Percentiles rank a stretch among this genome's conserved stretches.
Conservation (phyloP, 2,329 filamentous ascomycete species). For the Aspergillus aculeatus region DNA sequence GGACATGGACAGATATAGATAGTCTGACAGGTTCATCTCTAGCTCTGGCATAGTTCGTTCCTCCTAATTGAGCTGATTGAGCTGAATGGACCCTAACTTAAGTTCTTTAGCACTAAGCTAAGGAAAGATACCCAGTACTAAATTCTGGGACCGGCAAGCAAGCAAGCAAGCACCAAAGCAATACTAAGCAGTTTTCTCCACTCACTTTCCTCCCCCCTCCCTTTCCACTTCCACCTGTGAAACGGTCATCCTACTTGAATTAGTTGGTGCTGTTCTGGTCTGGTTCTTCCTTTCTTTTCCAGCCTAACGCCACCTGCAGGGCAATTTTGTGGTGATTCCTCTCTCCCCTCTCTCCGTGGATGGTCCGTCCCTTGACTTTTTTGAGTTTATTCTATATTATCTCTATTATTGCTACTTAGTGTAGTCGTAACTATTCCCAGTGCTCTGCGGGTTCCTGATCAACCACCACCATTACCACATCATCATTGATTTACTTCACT, state of each 20-base stretch:
- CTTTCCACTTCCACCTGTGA: not conserved
- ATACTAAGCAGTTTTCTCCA: conserved; percentile 16
- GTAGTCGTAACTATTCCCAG: not conserved
- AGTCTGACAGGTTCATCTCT: not conserved
- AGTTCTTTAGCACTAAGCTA: not conserved
- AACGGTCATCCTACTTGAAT: not conserved
- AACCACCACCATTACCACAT: not conserved
- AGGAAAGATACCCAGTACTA: not conserved
- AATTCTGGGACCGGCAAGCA: not conserved
- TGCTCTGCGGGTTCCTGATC: not conserved
- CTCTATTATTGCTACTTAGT: not conserved
- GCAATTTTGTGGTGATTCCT: not conserved
- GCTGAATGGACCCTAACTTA: not conserved
- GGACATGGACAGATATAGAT: not conserved
- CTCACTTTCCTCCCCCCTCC: not conserved
- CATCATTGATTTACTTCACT: not conserved
- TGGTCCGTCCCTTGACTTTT: not conserved
- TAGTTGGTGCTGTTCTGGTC: not conserved
- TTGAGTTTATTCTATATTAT: not conserved
- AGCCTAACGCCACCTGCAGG: conserved; percentile 7
- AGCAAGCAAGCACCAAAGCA: conserved; percentile 8
- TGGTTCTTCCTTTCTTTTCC: not conserved
- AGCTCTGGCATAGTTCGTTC: not conserved
- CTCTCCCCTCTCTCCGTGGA: not conserved
- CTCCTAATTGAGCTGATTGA: not conserved